A percentile compares a stretch with the other conserved stretches of the same genome.
phyloP scores from a whole-genome alignment of 805 yeast genomes.

The Clavispora asparagi region DNA sequence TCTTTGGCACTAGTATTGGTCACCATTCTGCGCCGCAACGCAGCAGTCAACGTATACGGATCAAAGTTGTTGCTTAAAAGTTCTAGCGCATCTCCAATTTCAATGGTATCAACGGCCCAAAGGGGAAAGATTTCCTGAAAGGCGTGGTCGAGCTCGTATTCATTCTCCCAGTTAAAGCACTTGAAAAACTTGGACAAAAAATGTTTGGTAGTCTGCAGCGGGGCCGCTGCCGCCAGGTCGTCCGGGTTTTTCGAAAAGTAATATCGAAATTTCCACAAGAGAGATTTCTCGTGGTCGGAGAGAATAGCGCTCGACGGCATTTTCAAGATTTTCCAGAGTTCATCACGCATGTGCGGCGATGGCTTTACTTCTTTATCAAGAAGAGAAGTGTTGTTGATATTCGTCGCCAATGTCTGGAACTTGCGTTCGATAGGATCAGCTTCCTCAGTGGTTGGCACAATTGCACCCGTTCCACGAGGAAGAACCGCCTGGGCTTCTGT shows the following conservation, averaged over 20 bases:
- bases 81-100: constrained; percentile 82
- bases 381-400: constrained; percentile 65
- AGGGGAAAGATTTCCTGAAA: constrained; percentile 64
- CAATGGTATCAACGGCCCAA: constrained; percentile 61
- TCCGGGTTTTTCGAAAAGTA: constrained; percentile 42
- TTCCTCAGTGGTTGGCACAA: constrained; percentile 2
- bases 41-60: constrained; percentile 31
- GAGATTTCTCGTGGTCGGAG: constrained; percentile 75
- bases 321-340: constrained; percentile 59
- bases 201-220: constrained; percentile 45
- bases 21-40: constrained; percentile 10
- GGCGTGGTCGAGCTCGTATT: constrained; percentile 73
- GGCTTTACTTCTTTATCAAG: constrained; percentile 86
- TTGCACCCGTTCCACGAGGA: not conserved
- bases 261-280: constrained; percentile 88
- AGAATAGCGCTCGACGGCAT: constrained; percentile 83
- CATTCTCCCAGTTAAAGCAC: constrained; percentile 85
- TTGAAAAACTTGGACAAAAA: constrained; percentile 75
- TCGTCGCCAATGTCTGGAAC: constrained; percentile 76
- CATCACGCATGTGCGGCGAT: constrained; percentile 73
- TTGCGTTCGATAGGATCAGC: constrained; percentile 84
- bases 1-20: constrained; percentile 10
- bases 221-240: constrained; percentile 20
- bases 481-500: not conserved
- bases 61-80: constrained; percentile 73